Evolutionary conservation across 1,284 basidiomycete genomes (phyloP), one percentile per base, ranked within the genome.

Genomic region (Rhodotorula sp.): DNA sequence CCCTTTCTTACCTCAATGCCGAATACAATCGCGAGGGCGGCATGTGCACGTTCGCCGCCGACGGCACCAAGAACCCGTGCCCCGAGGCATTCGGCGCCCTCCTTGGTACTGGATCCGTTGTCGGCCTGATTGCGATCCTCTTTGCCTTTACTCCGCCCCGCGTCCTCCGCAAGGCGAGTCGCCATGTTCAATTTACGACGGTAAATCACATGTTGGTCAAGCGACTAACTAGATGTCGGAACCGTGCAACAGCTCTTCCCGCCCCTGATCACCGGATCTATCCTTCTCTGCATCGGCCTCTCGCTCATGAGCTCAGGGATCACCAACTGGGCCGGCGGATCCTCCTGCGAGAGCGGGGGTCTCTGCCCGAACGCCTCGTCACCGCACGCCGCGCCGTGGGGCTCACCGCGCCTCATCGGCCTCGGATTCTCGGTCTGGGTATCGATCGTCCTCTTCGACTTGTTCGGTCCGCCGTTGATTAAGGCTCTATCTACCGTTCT

Each of bases 21-120:
- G 73, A 77, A 44, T 71, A 77, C 30, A 29, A 15, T 14, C 62
- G 62, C n/a, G 79, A 79, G 62, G 62, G 56, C 14, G 79, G 79
- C 20, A 67, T 73, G 22, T 80, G 79, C 57, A 64, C 66, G 4
- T 68, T 63, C 30, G 71, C 66, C 37, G 58, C 74, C 4, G 76
- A 77, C 42, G 78, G 79, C 22, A 71, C 64, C 29, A 68, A 77
- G 26, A 69, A 60, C 0, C 49, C 79, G 0, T 80, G 79, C 44
- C 78, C 77, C 14, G 76, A 79, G 18, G 79, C 76, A 0, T 80
- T 79, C 64, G 79, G 79, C 20, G 77, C 78, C 56, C 64, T 80
- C 17, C 72, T 80, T 22, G 79, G 79, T 17, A 79, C 78, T 0
- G 71, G 75, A 0, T 75, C 76, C 0, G 69, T 77, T 15, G 79